A percentile compares a stretch with the other conserved stretches of the same genome.
Conservation (phyloP, 768 basidiomycete genomes). For the Chalciporus sphaerocephalus region DNA sequence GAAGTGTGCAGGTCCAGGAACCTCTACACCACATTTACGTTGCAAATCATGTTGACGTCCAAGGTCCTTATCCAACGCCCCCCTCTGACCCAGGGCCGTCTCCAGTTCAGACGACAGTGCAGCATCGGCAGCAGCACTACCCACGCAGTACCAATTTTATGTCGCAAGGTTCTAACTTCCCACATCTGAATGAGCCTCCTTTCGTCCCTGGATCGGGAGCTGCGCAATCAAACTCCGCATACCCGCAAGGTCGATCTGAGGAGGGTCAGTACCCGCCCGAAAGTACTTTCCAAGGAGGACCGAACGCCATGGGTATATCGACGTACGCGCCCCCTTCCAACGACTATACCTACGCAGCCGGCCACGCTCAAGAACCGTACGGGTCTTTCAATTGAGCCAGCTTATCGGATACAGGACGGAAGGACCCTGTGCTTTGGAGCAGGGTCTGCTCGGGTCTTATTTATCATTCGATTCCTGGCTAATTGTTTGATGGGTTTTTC, state of each 20-base stretch:
- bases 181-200: conserved; percentile 13
- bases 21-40: conserved; percentile 23
- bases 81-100: conserved; percentile 15
- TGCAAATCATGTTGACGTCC: conserved; percentile 14
- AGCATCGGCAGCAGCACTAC: conserved; percentile 18
- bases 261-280: conserved; percentile 22
- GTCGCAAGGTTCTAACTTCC: conserved; percentile 6
- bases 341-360: conserved; percentile 21
- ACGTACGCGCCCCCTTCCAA: conserved; percentile 16
- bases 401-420: background rate
- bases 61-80: conserved; percentile 13
- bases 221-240: conserved; percentile 10
- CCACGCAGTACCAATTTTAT: conserved; percentile 12
- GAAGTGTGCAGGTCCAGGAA: conserved; percentile 22
- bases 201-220: conserved; percentile 16
- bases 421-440: conserved; percentile 1
- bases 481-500: background rate
- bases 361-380: conserved; percentile 25
- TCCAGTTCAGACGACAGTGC: conserved; percentile 15
- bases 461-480: no score
- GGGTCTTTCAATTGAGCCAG: conserved; percentile 18
- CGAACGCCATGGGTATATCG: conserved; percentile 12
- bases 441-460: conserved; percentile 1
- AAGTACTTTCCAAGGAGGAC: conserved; percentile 9
- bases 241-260: conserved; percentile 7